Evolutionary conservation across 2,329 filamentous ascomycete species (phyloP).

Genomic region (Phyllachora maydis): DNA sequence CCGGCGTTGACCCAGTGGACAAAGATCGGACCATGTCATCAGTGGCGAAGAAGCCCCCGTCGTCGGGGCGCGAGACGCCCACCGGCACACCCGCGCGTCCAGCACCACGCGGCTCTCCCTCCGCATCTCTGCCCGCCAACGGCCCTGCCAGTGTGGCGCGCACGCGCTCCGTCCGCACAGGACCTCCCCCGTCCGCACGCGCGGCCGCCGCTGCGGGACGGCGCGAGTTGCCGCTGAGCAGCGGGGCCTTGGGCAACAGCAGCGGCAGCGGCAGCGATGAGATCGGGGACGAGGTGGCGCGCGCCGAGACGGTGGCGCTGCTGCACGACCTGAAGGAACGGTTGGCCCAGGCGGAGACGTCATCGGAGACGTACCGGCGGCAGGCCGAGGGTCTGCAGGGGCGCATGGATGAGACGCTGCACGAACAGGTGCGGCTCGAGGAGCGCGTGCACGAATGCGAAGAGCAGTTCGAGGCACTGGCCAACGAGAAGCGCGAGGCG

Average conservation of each 20-base stretch:
- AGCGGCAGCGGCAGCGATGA: slow-evolving; percentile 17
- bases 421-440: slow-evolving; percentile 72
- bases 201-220: slow-evolving; percentile 46
- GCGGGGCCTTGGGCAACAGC: no score
- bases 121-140: slow-evolving; percentile 19
- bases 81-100: slow-evolving; percentile 15
- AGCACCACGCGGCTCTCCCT: slow-evolving; percentile 25
- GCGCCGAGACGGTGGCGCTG: slow-evolving; percentile 58
- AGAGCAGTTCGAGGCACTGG: slow-evolving; percentile 59
- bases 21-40: slow-evolving; percentile 27
- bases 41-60: slow-evolving; percentile 29
- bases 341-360: slow-evolving; percentile 58
- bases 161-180: slow-evolving; percentile 42
- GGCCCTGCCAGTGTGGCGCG: slow-evolving; percentile 20
- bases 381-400: slow-evolving; percentile 71
- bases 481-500: slow-evolving; percentile 69
- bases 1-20: no score
- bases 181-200: slow-evolving; percentile 52
- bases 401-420: slow-evolving; percentile 64
- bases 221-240: slow-evolving; percentile 23
- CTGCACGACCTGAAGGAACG: slow-evolving; percentile 73
- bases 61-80: slow-evolving; percentile 22
- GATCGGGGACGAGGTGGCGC: slow-evolving; percentile 47
- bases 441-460: slow-evolving; percentile 75
- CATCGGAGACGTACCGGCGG: slow-evolving; percentile 62